Evolutionary conservation across 768 basidiomycete genomes (phyloP), one percentile per base, ranked within the genome.

Genomic region (Termitomyces sp.): DNA sequence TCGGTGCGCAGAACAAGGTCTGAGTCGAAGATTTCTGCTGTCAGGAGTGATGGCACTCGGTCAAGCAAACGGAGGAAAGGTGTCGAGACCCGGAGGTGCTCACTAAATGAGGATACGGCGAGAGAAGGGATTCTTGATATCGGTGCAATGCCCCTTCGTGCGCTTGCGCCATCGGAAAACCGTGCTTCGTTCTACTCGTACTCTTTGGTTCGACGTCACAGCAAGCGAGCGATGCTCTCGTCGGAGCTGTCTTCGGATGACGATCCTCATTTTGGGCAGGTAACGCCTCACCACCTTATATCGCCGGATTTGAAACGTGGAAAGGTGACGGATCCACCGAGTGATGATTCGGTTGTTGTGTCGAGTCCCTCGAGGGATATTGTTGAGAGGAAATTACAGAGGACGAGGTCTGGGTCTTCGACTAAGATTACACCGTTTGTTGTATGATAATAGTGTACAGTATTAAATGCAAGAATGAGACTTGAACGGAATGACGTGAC

Each of bases 251-350:
- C 83, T 3, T 87, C 86, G 3, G 87, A 89, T 61, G 85, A 90
- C 56, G 84, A 87, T 59, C 78, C 77, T 0, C 75, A 77, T 58
- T 57, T 81, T 28, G 85, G 86, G 0, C 84, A 87, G 66, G 83
- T 87, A 17, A 87, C 85, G 0, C 86, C 87, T n/a, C 79, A 80
- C 58, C 83, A 84, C 62, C 68, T 89, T 33, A 79, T 82, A 40
- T 90, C 87, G 8, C 85, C 87, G 6, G 76, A 73, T 21, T 68
- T 79, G 42, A 80, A 75, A 37, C 76, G 78, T 41, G 60, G 67
- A 21, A 66, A 70, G 58, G 63, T 74, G 53, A 67, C 70, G 33
- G 75, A 79, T 54, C 69, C 70, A 1, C 70, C 73, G 4, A 79
- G 79, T 63, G 83, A 84, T 60, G 78, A 79, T 63, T 75, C 74